phyloP scores from a whole-genome alignment of 108 stramenopile species.

The Schizochytrium sp. region DNA sequence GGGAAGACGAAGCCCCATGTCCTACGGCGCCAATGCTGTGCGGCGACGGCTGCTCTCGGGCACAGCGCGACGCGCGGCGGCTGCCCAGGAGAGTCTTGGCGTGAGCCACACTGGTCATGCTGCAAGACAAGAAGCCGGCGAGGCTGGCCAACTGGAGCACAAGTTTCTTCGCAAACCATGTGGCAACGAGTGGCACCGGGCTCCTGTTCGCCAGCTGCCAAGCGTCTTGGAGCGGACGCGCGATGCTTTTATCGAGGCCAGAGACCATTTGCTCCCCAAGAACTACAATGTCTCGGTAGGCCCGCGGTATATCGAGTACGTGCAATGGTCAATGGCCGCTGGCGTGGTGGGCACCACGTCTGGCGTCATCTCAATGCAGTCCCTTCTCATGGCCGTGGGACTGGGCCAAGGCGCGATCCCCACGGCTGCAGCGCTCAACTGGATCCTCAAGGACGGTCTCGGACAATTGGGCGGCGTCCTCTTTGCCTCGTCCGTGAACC shows the following conservation, averaged over 20 bases:
- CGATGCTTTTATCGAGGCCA: not conserved
- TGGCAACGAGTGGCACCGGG: not conserved
- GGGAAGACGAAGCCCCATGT: no score
- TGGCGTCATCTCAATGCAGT: constrained; percentile 80
- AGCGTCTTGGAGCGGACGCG: not conserved
- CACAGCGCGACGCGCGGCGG: no score
- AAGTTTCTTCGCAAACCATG: not conserved
- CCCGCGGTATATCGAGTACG: constrained; percentile 60
- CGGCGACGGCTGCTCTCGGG: no score
- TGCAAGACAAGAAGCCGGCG: not conserved
- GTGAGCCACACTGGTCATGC: no score
- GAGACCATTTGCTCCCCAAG: constrained; percentile 62
- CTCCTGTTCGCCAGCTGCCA: not conserved
- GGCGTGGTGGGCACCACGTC: constrained; percentile 63
- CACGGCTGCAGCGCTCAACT: constrained; percentile 89
- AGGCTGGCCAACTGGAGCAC: not conserved
- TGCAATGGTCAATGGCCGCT: constrained; percentile 50
- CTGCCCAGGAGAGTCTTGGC: no score
- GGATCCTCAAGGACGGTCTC: constrained; percentile 92
- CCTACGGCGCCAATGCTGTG: no score
- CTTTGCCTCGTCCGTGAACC: constrained; percentile 73
- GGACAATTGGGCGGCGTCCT: constrained; percentile 85
- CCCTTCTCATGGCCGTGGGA: constrained; percentile 77
- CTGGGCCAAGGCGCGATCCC: constrained; percentile 77
- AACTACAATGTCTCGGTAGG: constrained; percentile 65